These are phyloP conservation scores for Chaetomiaceae sp. DNA, from an alignment of 2,329 filamentous ascomycete species.

Conservation along the genomic window DNA sequence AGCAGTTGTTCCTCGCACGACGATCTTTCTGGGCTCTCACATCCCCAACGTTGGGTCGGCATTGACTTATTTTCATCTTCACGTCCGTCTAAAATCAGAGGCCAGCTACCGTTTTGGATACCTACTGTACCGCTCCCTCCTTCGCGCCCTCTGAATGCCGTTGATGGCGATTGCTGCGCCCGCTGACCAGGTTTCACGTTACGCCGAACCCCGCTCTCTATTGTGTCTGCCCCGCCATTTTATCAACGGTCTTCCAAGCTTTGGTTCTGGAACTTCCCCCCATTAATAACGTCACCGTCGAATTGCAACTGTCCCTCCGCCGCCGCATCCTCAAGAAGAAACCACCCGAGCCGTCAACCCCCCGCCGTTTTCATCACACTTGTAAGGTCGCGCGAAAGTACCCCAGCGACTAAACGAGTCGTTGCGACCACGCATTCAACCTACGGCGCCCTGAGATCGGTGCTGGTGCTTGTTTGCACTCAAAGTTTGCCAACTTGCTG, in stretches of 20 bases:
- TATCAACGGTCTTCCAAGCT: conserved; percentile 9
- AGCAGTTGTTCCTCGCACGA: too few species aligned
- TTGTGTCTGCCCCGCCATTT: conserved; percentile 13
- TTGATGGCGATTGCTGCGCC: too few species aligned
- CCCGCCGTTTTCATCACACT: too few species aligned
- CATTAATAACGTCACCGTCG: conserved; percentile 13
- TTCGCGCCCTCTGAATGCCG: too few species aligned
- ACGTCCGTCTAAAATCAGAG: too few species aligned
- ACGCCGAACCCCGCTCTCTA: conserved; percentile 16
- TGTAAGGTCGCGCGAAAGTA: too few species aligned
- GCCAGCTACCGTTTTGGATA: too few species aligned
- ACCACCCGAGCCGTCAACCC: not conserved
- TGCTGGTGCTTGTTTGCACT: too few species aligned
- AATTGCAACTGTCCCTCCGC: not conserved
- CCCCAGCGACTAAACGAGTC: not conserved
- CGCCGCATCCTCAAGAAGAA: not conserved
- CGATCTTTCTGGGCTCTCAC: too few species aligned
- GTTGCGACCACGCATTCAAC: not conserved
- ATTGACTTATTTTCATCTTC: too few species aligned
- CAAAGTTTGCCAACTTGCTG: not conserved
- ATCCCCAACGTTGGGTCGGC: not conserved
- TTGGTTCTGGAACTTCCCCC: conserved; percentile 7
- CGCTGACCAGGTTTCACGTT: too few species aligned
- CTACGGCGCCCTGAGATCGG: not conserved
- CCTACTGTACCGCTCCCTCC: too few species aligned